Base-by-base conservation (phyloP, 305 asterid genomes). In the Solanum hybrid region DNA sequence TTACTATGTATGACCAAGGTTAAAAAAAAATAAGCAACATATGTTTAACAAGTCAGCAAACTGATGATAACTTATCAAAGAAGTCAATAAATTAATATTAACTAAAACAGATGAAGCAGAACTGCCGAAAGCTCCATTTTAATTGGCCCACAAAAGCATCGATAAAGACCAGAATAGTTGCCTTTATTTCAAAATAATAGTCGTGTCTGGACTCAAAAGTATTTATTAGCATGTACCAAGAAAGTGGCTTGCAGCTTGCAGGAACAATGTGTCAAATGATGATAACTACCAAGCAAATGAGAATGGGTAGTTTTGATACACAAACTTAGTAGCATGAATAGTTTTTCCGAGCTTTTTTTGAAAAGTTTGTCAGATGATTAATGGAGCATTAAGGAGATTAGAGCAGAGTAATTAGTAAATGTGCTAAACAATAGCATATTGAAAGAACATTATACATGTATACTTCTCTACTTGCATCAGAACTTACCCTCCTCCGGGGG, bases 401-500 rank as follows among this genome's bases (percentile, higher is more conserved):
- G 29, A 84, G 24, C 39, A 84, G 76, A 84, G 75, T 31, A 84
- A 84, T 31, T 51, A 31, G 76, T 10, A 84, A 22, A 45, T 17
- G 70, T 9, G 27, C 29, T 83, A 83, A 17, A 45, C 39, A 83
- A 84, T 51, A 84, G 88, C 76, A 51, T 51, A 84, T 6, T 20
- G 88, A 84, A 51, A 51, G 41, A 27, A 29, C n/a, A 24, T 80
- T 26, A 51, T 29, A 84, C 41, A 31, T 20, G 6, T 51, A 31
- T 20, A 31, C 41, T 51, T 84, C 75, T 84, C 75, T 51, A 84
- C 75, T 84, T 45, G 75, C 41, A 45, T 29, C 24, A 34, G 89
- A 88, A 89, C 94, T 91, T 94, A 98, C 99, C 99, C 94, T 98
- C 99, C 91, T 98, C 99, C 7, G 99, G 99, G 70, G 99, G 99